Evolutionary conservation across 163 green algal genomes (phyloP), one percentile per base, ranked within the genome.

Genomic region (Chlamydomonas reinhardtii): DNA sequence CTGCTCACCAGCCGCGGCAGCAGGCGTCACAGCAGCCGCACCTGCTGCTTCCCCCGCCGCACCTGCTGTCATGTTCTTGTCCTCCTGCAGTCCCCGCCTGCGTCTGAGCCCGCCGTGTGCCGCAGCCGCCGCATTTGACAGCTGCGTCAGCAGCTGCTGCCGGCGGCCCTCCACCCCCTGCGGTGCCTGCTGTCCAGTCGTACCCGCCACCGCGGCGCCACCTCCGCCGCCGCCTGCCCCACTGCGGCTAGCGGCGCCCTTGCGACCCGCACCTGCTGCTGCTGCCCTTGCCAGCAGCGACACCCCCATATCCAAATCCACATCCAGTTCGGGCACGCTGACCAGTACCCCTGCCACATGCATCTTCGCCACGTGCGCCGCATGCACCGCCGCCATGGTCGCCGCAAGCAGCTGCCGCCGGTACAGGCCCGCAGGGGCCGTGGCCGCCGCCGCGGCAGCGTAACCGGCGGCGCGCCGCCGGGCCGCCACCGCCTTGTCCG

Each of bases 261-360:
- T 65, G 59, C 4, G 1, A 22, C 24, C 22, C 11, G 22, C 22
- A 22, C 6, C 22, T 65, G 24, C 59, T 65, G 22, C 22, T 65
- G 24, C 59, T n/a, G 39, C 15, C 11, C 6, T 32, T 31, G 29
- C 17, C 15, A 48, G 14, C 9, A 14, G 31, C 66, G 31, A 27
- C 31, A 37, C 24, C 43, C 71, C 71, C 72, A 77, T 1, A 54
- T n/a, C n/a, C n/a, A n/a, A 5, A 35, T 39, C 11, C 24, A 31
- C 29, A 17, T 34, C 29, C 19, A 22, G 11, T 52, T 68, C 73
- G 2, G 29, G 34, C 72, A 25, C 25, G 34, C 15, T 39, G 24
- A 48, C 62, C 8, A 16, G 14, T 68, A 16, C 37, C 74, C 84
- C 84, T 25, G 84, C 84, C 19, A 89, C 84, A 0, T 76, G 69